A percentile compares a stretch with the other conserved stretches of the same genome.
phyloP scores from a whole-genome alignment of 306 rosid species.

The Mucuna pruriens region DNA sequence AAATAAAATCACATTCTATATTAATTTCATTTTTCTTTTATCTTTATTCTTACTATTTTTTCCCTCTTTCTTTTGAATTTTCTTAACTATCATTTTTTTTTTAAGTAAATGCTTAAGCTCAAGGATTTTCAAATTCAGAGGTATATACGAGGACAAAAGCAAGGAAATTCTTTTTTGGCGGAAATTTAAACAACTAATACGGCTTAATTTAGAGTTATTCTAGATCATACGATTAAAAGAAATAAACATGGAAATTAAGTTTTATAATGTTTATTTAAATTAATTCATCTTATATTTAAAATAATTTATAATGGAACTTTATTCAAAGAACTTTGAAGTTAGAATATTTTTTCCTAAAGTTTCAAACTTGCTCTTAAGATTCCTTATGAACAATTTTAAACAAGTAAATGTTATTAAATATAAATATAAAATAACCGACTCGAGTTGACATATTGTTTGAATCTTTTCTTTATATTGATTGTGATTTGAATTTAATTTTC shows the following conservation, averaged over 20 bases:
- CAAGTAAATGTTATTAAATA: not conserved
- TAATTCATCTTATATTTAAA: not conserved
- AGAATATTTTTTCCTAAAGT: not conserved
- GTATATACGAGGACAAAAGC: not conserved
- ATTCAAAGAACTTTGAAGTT: not conserved
- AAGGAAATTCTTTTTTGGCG: not conserved
- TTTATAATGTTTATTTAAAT: not conserved
- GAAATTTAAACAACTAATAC: not conserved
- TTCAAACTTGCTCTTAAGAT: not conserved
- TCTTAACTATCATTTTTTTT: too few species aligned
- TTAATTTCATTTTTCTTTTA: not conserved
- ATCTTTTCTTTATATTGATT: too few species aligned
- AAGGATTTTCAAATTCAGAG: not conserved
- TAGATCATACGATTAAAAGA: not conserved
- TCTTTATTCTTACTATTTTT: not conserved
- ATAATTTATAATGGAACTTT: not conserved
- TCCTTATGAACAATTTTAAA: not conserved
- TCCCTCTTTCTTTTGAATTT: not conserved
- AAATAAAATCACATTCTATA: not conserved
- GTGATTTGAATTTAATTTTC: too few species aligned
- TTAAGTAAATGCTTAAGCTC: not conserved
- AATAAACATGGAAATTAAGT: not conserved
- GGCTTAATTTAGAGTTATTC: not conserved
- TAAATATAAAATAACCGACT: slow-evolving; percentile 17
- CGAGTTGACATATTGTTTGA: too few species aligned